Base-by-base conservation (phyloP, 176 grass and related monocot species). In the Pharus latifolius region DNA sequence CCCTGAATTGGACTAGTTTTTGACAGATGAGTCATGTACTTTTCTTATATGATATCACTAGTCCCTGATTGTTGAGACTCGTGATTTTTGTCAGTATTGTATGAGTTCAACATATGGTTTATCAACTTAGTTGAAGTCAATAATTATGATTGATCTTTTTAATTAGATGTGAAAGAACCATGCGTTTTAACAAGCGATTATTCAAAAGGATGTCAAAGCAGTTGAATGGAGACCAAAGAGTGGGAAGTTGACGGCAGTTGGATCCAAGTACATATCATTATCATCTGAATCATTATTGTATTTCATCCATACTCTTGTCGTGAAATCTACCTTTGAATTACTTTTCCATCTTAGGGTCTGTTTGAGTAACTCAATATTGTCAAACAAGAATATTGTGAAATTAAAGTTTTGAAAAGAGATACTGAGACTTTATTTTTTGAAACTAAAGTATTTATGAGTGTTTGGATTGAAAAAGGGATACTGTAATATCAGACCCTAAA, bases 191-290 rank as follows among this genome's bases (percentile, higher is more conserved):
- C 78, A 22, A 98, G 81, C n/a, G 89, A 91, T 47, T 80, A 69
- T 57, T n/a, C 93, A 90, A 81, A 85, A 54, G 71, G 80, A 88
- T 48, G 75, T 91, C 56, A 93, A 83, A 80, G 68, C 89, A 68
- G 67, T 98, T 42, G 89, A 78, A 45, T 98, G 94, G 94, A 92
- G 89, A 72, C 89, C 87, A 66, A 98, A 98, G 30, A 90, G 94
- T 60, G 94, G 94, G 56, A 98, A 83, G 86, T 90, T 91, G 86
- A 86, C 93, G 45, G 82, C 94, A 60, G 71, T 90, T 78, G 89
- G 81, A 49, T 98, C 87, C 84, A 98, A 83, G 94, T 93, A 70
- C 55, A 78, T 63, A 66, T n/a, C n/a, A n/a, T 28, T 65, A 56
- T 43, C 72, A 28, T 52, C 38, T 47, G 8, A 14, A 63, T 7